A percentile compares a stretch with the other conserved stretches of the same genome.
phyloP scores from a whole-genome alignment of 768 basidiomycete species.

The Sporobolomyces pararoseus region DNA sequence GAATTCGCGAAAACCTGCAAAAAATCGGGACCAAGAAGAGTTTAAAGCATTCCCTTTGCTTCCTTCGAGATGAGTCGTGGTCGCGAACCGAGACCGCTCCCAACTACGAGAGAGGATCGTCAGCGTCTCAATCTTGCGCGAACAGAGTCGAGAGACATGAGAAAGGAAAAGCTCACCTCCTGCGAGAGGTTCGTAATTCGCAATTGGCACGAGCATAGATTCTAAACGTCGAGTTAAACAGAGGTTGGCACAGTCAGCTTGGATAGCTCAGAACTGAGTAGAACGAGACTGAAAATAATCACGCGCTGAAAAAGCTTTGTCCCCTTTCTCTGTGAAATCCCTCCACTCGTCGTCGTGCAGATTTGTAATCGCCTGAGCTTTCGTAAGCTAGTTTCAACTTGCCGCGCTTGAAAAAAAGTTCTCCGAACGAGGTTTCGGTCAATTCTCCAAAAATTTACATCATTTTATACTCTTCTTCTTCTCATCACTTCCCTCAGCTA shows the following conservation, averaged over 20 bases:
- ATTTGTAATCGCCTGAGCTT: too few relatives aligned
- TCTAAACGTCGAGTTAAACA: slow-evolving; percentile 27
- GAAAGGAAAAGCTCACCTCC: slow-evolving; percentile 5
- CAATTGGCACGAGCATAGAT: slow-evolving; percentile 13
- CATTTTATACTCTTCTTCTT: too few relatives aligned
- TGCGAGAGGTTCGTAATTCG: slow-evolving; percentile 38
- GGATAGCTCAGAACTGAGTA: slow-evolving; percentile 9
- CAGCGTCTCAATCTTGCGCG: not conserved
- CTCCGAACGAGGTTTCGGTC: too few relatives aligned
- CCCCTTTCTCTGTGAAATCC: too few relatives aligned
- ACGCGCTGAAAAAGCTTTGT: too few relatives aligned
- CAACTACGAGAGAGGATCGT: not conserved
- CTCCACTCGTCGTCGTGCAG: too few relatives aligned
- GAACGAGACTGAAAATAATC: too few relatives aligned
- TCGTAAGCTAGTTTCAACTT: too few relatives aligned
- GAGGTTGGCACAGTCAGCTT: not conserved
- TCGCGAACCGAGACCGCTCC: slow-evolving; percentile 37
- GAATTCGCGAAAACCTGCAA: too few relatives aligned
- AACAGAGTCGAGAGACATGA: too few relatives aligned
- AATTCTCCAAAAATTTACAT: too few relatives aligned
- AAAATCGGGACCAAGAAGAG: too few relatives aligned
- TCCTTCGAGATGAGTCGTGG: slow-evolving; percentile 35
- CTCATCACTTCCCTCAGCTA: not conserved
- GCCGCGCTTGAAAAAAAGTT: slow-evolving; percentile 5
- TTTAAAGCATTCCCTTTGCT: slow-evolving; percentile 22